Base-by-base conservation (phyloP, 495 filamentous ascomycete species). In the Neurospora sp. region DNA sequence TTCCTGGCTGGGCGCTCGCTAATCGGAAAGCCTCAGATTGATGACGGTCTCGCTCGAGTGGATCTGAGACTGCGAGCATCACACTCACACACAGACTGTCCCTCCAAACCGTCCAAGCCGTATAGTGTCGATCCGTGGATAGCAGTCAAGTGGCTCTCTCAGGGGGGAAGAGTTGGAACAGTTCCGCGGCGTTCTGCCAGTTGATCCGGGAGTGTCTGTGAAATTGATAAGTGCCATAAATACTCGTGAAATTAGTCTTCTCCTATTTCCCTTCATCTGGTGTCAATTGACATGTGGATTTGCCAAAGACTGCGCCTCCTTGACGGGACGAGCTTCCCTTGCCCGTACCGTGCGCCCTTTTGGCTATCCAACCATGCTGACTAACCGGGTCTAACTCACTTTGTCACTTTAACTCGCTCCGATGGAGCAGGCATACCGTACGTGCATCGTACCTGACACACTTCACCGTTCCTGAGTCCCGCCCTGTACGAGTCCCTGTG, bases 21-120 rank as follows among this genome's bases (percentile, higher is more conserved):
- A 66, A 66, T 66, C 54, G 54, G 54, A 66, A 66, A 66, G 54
- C 54, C 54, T 66, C 54, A 66, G 54, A 66, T 66, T 66, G 54
- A 66, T 66, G 54, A 66, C 54, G 54, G 54, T 18, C 54, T 62
- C 23, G 27, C 54, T 66, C 54, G 14, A 66, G 54, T 66, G 54
- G 54, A 66, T 66, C 54, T 66, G 54, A 35, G 54, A 66, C 54
- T 66, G 27, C 14, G 54, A 66, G 27, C 54, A 66, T 35, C 54
- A 66, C 54, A 35, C 54, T 66, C 54, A 35, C 54, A 35, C 6
- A 66, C 54, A 35, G 27, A 35, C 48, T 27, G 27, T 66, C 54
- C 54, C 23, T 66, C 54, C 54, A 66, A 66, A 16, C 54, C 54
- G 48, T 14, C 23, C 48, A 16, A 59, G 3, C 27, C 54, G 27